Conservation (phyloP, 768 basidiomycete genomes). For the Tricholomella constricta region DNA sequence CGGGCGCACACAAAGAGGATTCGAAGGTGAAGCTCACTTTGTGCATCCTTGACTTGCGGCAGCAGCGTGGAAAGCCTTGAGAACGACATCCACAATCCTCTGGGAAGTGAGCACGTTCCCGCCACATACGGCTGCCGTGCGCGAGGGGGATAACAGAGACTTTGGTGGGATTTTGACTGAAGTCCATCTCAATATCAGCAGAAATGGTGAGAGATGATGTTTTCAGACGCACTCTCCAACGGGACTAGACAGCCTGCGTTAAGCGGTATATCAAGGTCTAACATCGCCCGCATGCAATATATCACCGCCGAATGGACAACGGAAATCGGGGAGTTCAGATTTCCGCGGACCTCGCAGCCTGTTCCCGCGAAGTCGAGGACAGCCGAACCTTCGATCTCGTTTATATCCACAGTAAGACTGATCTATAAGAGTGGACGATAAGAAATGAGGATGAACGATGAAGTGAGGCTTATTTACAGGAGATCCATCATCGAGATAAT, state of each 20-base stretch:
- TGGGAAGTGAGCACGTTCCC: constrained; percentile 93
- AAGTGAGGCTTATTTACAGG: constrained; percentile 47
- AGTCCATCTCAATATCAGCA: background rate
- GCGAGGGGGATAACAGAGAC: constrained; percentile 77
- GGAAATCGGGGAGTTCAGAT: constrained; percentile 82
- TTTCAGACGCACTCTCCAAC: constrained; percentile 57
- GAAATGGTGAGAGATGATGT: background rate
- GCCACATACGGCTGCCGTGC: constrained; percentile 88
- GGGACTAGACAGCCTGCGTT: constrained; percentile 95
- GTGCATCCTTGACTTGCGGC: constrained; percentile 95
- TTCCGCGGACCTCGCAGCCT: constrained; percentile 81
- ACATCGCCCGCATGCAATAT: constrained; percentile 87
- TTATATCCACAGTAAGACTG: constrained; percentile 72
- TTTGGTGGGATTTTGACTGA: constrained; percentile 79
- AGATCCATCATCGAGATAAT: constrained; percentile 88
- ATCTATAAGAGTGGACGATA: constrained; percentile 47
- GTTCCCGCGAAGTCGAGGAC: constrained; percentile 85
- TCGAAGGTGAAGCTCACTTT: constrained; percentile 55
- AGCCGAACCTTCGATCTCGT: constrained; percentile 73
- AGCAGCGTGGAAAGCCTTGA: constrained; percentile 89
- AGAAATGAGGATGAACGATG: background rate
- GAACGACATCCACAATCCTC: constrained; percentile 91
- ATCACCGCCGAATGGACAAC: constrained; percentile 89
- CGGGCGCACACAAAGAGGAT: constrained; percentile 9
- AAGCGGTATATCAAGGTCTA: constrained; percentile 85